Evolutionary conservation across 164 flowering plant genomes (phyloP).

Genomic region (Santalum album): DNA sequence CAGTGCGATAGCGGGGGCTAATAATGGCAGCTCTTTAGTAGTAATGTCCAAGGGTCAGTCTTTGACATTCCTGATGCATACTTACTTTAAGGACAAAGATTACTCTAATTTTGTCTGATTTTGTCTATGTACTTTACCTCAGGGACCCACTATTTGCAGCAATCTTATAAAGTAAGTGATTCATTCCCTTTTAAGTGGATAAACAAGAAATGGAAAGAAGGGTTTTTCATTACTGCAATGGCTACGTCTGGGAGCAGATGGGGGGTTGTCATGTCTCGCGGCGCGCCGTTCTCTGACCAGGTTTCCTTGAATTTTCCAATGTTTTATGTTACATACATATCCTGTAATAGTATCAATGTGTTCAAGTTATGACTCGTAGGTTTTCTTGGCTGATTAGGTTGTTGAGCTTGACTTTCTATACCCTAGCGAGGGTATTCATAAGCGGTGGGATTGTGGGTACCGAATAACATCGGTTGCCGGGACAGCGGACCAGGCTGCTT

Average conservation of each 20-base stretch:
- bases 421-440: constrained; percentile 77
- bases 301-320: constrained; percentile 17
- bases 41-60: constrained; percentile 76
- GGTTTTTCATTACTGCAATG: constrained; percentile 72
- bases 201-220: constrained; percentile 82
- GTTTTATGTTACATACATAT: neutral
- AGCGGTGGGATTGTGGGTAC: constrained; percentile 60
- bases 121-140: neutral
- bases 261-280: constrained; percentile 85
- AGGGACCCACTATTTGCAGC: constrained; percentile 67
- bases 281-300: constrained; percentile 66
- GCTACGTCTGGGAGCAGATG: constrained; percentile 71
- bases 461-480: constrained; percentile 68
- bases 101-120: neutral
- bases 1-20: constrained; percentile 58
- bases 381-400: constrained; percentile 29
- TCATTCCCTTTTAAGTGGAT: constrained; percentile 84
- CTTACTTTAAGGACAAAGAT: too few relatives aligned
- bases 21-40: constrained; percentile 65
- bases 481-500: constrained; percentile 65
- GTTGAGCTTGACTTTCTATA: constrained; percentile 78
- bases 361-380: too few relatives aligned
- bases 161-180: constrained; percentile 77
- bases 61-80: neutral
- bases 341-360: too few relatives aligned